These are phyloP conservation scores for Yamadazyma sp. DNA, from an alignment of 805 yeast genomes.

Conservation along the genomic window DNA sequence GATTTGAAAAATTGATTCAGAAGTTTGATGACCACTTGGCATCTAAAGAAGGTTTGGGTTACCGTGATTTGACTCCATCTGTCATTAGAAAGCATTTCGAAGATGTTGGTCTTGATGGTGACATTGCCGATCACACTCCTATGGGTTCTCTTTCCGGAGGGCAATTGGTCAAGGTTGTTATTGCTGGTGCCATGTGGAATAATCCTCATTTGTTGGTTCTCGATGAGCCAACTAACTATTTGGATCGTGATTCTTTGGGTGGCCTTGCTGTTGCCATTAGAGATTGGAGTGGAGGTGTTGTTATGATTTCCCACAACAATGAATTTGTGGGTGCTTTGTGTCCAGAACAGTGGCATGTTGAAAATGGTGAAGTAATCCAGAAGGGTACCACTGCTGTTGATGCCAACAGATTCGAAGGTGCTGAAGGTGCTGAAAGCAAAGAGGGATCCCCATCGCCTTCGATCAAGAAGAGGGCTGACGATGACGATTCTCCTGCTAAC, in stretches of 20 bases:
- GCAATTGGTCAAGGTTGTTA: constrained; percentile 95
- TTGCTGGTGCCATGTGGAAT: constrained; percentile 99
- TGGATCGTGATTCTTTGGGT: constrained; percentile 97
- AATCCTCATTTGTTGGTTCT: constrained; percentile 94
- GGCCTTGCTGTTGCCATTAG: constrained; percentile 97
- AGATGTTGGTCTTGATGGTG: constrained; percentile 96
- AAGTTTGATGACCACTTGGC: constrained; percentile 50
- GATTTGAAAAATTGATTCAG: constrained; percentile 43
- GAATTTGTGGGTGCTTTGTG: constrained; percentile 97
- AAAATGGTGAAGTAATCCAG: constrained; percentile 84
- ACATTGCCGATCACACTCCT: constrained; percentile 97
- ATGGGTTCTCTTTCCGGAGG: constrained; percentile 97
- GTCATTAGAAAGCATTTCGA: constrained; percentile 96
- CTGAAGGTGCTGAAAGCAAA: constrained; percentile 17
- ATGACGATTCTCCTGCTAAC: constrained; percentile 92
- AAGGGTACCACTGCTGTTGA: constrained; percentile 80
- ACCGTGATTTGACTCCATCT: constrained; percentile 66
- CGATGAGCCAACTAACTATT: constrained; percentile 97
- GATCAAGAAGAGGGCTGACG: constrained; percentile 49
- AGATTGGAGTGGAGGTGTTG: constrained; percentile 98
- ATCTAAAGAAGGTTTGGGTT: constrained; percentile 49
- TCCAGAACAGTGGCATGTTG: constrained; percentile 98
- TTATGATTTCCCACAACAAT: constrained; percentile 95
- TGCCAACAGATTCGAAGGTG: constrained; percentile 65
- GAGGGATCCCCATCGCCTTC: constrained; percentile 26